A percentile compares a stretch with the other conserved stretches of the same genome.
Conservation (phyloP, 2,329 filamentous ascomycete genomes). For the Calonectria montana region DNA sequence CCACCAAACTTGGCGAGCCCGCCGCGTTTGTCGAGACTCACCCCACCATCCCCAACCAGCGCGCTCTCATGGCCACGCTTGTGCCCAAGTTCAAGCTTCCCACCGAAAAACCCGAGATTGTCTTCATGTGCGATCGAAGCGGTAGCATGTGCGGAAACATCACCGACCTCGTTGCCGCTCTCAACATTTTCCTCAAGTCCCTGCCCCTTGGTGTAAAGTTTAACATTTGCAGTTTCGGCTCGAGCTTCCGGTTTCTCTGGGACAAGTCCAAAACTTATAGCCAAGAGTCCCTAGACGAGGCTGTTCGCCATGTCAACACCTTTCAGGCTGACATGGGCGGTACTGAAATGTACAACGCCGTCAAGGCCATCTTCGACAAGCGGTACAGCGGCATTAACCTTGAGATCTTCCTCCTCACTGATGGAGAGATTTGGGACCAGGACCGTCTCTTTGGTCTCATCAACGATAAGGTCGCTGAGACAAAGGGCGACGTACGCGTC, state of each 20-base stretch:
- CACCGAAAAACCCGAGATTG: slow-evolving; percentile 67
- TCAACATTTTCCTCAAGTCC: slow-evolving; percentile 74
- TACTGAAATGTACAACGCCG: slow-evolving; percentile 62
- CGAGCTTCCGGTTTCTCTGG: slow-evolving; percentile 58
- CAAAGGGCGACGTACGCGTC: slow-evolving; percentile 58
- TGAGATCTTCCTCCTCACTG: slow-evolving; percentile 67
- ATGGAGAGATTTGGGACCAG: slow-evolving; percentile 66
- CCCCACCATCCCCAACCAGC: slow-evolving; percentile 68
- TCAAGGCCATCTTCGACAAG: slow-evolving; percentile 56
- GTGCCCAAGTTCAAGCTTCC: slow-evolving; percentile 77
- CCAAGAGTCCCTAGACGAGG: slow-evolving; percentile 55
- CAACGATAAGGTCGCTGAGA: slow-evolving; percentile 52
- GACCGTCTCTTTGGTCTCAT: slow-evolving; percentile 57
- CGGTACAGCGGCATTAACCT: slow-evolving; percentile 60
- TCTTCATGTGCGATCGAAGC: slow-evolving; percentile 79
- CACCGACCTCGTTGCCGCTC: slow-evolving; percentile 62
- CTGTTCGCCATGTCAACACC: slow-evolving; percentile 53
- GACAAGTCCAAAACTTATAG: slow-evolving; percentile 58
- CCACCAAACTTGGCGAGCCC: slow-evolving; percentile 70
- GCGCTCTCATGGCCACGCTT: slow-evolving; percentile 76
- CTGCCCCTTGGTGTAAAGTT: slow-evolving; percentile 73
- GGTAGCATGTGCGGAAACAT: slow-evolving; percentile 73
- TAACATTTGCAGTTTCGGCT: slow-evolving; percentile 78
- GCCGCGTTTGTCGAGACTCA: slow-evolving; percentile 75
- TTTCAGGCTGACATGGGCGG: slow-evolving; percentile 63